A percentile compares a stretch with the other conserved stretches of the same genome.
Conservation (phyloP, 1,284 basidiomycete genomes). For the Wallemia ichthyophaga region DNA sequence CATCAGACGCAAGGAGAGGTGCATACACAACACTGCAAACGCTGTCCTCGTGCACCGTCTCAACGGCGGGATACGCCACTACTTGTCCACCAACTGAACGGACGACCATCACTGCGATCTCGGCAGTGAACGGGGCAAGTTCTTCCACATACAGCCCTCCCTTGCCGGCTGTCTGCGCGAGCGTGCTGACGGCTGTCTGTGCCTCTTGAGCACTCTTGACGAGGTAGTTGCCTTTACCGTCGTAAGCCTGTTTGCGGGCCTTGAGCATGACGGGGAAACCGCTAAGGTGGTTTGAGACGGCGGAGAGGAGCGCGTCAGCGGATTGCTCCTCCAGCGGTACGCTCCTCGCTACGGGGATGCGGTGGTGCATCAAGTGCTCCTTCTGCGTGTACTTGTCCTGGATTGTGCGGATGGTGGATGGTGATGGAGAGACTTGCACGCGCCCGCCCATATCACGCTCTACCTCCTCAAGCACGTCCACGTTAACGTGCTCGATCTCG, state of each 20-base stretch:
- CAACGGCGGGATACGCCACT: slow-evolving; percentile 63
- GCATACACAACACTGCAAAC: slow-evolving; percentile 81
- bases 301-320: slow-evolving; percentile 3
- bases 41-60: slow-evolving; percentile 82
- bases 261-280: slow-evolving; percentile 91
- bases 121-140: slow-evolving; percentile 65
- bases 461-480: slow-evolving; percentile 36
- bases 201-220: slow-evolving; percentile 24
- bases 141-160: slow-evolving; percentile 60
- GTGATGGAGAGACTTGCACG: slow-evolving; percentile 52
- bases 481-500: slow-evolving; percentile 94
- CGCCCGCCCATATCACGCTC: slow-evolving; percentile 22
- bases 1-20: slow-evolving; percentile 31
- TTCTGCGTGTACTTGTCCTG: slow-evolving; percentile 93
- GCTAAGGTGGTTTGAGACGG: slow-evolving; percentile 27
- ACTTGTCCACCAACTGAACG: slow-evolving; percentile 44
- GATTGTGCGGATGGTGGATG: slow-evolving; percentile 55
- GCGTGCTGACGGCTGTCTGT: slow-evolving; percentile 34
- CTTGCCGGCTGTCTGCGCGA: slow-evolving; percentile 12
- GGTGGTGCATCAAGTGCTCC: slow-evolving; percentile 29
- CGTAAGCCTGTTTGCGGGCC: slow-evolving; percentile 75
- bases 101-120: slow-evolving; percentile 95
- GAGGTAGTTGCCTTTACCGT: slow-evolving; percentile 77
- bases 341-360: slow-evolving; percentile 45
- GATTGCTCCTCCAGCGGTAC: slow-evolving; percentile 25